These are phyloP conservation scores for Rhynchospora breviuscula DNA, from an alignment of 176 grass and related monocot species.

Conservation along the genomic window DNA sequence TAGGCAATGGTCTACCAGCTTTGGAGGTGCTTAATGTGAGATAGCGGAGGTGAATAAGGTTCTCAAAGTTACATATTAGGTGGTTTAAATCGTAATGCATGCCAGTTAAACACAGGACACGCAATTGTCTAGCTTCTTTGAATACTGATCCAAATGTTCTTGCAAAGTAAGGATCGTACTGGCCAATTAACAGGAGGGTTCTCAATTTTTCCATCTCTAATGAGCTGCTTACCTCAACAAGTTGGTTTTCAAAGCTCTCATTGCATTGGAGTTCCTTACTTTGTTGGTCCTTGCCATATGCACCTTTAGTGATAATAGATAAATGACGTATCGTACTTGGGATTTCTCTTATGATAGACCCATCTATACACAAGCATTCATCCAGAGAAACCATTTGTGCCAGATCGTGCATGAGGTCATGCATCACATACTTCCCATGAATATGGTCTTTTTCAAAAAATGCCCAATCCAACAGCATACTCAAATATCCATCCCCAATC, in stretches of 20 bases:
- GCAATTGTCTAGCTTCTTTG: background rate
- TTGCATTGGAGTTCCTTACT: background rate
- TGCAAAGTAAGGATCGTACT: background rate
- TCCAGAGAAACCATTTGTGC: conserved; percentile 3
- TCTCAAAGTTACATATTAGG: background rate
- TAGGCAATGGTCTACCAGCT: background rate
- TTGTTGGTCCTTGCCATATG: background rate
- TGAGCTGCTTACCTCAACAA: background rate
- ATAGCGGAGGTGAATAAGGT: conserved; percentile 24
- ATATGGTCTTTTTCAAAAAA: conserved; percentile 18
- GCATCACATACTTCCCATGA: conserved; percentile 4
- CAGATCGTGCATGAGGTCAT: conserved; percentile 44
- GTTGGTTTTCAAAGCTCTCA: conserved; percentile 3
- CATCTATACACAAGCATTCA: background rate
- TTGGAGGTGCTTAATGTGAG: background rate
- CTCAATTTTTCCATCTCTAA: conserved; percentile 22
- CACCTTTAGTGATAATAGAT: conserved; percentile 12
- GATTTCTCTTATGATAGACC: background rate
- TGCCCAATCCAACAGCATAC: conserved; percentile 19
- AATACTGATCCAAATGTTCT: background rate
- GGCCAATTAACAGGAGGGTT: conserved; percentile 25
- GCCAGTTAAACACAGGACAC: conserved; percentile 10
- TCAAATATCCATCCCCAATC: conserved; percentile 20
- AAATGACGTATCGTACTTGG: background rate
- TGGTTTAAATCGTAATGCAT: conserved; percentile 14